Conservation (phyloP, 2,329 filamentous ascomycete genomes). For the Claviceps sp. region DNA sequence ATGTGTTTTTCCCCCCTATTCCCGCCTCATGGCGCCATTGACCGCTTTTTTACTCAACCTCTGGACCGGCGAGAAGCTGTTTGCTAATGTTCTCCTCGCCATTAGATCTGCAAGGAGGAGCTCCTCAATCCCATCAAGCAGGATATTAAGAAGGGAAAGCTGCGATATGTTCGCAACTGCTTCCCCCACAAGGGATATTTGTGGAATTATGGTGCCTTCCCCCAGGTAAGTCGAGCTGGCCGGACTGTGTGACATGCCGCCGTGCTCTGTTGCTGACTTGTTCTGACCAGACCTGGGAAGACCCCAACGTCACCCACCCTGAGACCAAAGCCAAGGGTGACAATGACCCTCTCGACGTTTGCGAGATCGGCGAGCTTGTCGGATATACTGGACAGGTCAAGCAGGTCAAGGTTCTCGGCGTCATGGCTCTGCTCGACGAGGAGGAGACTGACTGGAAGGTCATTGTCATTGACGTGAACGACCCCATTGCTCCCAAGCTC, state of each 20-base stretch:
- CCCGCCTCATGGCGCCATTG: neutral
- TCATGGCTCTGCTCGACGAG: constrained; percentile 98
- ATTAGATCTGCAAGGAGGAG: constrained; percentile 95
- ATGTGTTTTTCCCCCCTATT: no score
- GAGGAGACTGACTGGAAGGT: constrained; percentile 99
- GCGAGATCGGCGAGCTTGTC: constrained; percentile 97
- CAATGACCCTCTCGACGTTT: constrained; percentile 98
- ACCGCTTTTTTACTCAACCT: neutral
- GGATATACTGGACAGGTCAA: constrained; percentile 94
- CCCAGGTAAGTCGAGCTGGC: constrained; percentile 51
- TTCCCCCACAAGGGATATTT: constrained; percentile 99
- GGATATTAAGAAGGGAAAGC: constrained; percentile 99
- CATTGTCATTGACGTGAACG: constrained; percentile 97
- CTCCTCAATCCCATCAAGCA: constrained; percentile 98
- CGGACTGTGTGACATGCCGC: neutral
- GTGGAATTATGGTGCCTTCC: constrained; percentile 99
- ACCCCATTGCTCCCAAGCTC: constrained; percentile 89
- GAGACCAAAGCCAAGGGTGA: constrained; percentile 99
- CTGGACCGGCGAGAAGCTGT: neutral
- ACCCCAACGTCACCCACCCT: constrained; percentile 88
- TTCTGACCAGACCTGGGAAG: constrained; percentile 78
- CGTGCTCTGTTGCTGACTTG: neutral
- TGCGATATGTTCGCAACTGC: constrained; percentile 98
- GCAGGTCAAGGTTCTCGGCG: constrained; percentile 98
- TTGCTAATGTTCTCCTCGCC: constrained; percentile 11